Conservation (phyloP, 768 basidiomycete species). For the Tulasnella sp. region DNA sequence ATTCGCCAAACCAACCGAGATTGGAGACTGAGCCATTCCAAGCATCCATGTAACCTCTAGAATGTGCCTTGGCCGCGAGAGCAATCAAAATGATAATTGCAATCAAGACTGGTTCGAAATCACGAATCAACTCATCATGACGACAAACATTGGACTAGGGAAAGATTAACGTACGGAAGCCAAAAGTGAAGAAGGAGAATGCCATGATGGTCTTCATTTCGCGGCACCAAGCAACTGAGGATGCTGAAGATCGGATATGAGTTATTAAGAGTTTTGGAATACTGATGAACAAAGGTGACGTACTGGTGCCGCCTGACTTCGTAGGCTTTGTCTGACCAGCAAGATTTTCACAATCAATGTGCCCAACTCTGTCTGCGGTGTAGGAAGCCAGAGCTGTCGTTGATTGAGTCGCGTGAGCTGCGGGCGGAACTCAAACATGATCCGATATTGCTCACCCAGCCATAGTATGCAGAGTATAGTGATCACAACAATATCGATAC, state of each 20-base stretch:
- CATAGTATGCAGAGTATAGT: conserved; percentile 11
- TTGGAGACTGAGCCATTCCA: conserved; percentile 15
- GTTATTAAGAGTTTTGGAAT: neutral
- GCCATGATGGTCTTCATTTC: conserved; percentile 15
- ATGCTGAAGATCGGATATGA: conserved; percentile 1
- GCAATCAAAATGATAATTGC: conserved; percentile 11
- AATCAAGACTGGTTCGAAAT: conserved; percentile 10
- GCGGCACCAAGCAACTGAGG: conserved; percentile 10
- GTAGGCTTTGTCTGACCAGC: conserved; percentile 5
- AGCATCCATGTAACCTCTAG: conserved; percentile 7
- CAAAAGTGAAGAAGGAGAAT: conserved; percentile 17
- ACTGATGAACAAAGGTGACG: neutral
- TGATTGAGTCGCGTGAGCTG: neutral
- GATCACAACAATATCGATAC: conserved; percentile 9
- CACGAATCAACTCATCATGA: neutral
- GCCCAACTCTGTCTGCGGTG: conserved; percentile 14
- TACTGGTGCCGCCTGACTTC: conserved; percentile 6
- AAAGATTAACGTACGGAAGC: conserved; percentile 4
- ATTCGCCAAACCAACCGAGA: conserved; percentile 16
- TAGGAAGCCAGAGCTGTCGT: conserved; percentile 5
- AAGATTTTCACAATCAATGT: conserved; percentile 15
- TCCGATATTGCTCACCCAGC: conserved; percentile 4
- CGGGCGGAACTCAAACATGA: neutral
- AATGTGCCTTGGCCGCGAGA: conserved; percentile 6
- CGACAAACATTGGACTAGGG: neutral